These are phyloP conservation scores for Coelastrella sp. DNA, from an alignment of 139 green algal genomes.

Conservation along the genomic window DNA sequence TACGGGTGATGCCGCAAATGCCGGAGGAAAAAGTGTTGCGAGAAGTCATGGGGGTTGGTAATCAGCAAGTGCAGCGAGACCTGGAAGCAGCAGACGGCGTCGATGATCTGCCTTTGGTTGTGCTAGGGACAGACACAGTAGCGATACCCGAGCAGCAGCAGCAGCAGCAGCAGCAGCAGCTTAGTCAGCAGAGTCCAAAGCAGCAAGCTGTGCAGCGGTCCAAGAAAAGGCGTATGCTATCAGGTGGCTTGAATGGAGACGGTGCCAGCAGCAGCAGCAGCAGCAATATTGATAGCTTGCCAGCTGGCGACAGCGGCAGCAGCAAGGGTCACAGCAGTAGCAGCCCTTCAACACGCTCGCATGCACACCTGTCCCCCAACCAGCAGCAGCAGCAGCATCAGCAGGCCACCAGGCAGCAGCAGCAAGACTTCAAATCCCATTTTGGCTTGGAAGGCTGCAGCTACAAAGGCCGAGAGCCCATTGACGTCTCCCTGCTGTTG, in stretches of 20 bases:
- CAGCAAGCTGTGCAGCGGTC: not conserved
- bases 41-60: not conserved
- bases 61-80: not conserved
- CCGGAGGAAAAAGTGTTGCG: not conserved
- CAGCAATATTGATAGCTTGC: not conserved
- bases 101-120: not conserved
- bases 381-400: conserved; percentile 32
- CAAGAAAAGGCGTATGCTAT: not conserved
- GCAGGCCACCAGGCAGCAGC: conserved; percentile 12
- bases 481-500: not conserved
- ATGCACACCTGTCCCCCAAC: not conserved
- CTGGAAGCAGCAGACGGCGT: not conserved
- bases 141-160: conserved; percentile 12
- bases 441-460: conserved; percentile 20
- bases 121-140: not conserved
- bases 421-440: not conserved
- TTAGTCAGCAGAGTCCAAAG: not conserved
- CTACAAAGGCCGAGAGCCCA: conserved; percentile 32
- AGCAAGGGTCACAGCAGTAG: not conserved
- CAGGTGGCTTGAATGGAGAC: not conserved
- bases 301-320: not conserved
- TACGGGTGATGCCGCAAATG: not conserved
- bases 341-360: not conserved
- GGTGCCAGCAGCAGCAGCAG: conserved; percentile 7
- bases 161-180: not conserved